Conservation (phyloP, 768 basidiomycete genomes). For the Lactarius akahatsu region DNA sequence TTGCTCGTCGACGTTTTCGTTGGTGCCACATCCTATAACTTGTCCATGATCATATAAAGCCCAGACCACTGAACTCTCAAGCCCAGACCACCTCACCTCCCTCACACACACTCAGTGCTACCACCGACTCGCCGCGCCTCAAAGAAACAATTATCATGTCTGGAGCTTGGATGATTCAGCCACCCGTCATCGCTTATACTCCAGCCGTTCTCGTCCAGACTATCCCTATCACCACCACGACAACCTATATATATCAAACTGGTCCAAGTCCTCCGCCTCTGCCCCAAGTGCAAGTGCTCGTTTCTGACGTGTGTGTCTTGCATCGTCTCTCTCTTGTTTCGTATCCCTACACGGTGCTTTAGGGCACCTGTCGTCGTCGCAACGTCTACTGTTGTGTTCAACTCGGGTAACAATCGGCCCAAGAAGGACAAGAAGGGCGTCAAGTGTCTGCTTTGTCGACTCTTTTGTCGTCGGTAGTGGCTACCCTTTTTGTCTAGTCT, state of each 20-base stretch:
- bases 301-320: slow-evolving; percentile 4
- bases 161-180: not conserved
- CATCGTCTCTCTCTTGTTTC: not conserved
- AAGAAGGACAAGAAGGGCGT: not conserved
- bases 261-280: not conserved
- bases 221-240: not conserved
- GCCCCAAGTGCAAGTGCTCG: not conserved
- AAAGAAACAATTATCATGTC: slow-evolving; percentile 1
- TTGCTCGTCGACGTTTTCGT: not conserved
- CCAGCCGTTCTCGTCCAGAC: not conserved
- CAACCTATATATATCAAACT: not conserved
- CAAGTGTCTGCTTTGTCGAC: slow-evolving; percentile 1
- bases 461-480: not conserved
- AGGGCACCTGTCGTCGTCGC: not conserved
- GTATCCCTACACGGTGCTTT: not conserved
- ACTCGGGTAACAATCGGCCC: not conserved
- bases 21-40: slow-evolving; percentile 7
- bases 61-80: not conserved
- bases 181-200: not conserved
- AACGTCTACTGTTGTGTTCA: not conserved
- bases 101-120: not conserved
- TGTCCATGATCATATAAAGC: slow-evolving; percentile 7
- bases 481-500: not conserved
- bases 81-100: not conserved
- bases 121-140: not conserved